These are phyloP conservation scores for Irpex lacteus DNA, from an alignment of 1,284 basidiomycete genomes.

Conservation along the genomic window DNA sequence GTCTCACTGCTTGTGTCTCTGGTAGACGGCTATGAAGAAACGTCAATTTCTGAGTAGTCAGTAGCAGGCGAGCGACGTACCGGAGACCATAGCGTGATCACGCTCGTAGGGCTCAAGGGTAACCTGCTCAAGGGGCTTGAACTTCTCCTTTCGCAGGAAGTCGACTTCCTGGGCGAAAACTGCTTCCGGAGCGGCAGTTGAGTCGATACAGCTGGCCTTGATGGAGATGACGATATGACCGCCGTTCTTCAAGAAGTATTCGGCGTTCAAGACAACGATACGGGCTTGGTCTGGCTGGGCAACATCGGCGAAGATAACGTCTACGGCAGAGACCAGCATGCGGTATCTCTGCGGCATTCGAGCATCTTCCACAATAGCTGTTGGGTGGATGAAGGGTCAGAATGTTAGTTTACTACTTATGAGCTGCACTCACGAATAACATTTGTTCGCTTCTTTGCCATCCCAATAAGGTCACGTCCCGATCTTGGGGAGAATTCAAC, in stretches of 20 bases:
- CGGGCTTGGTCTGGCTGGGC: slow-evolving; percentile 98
- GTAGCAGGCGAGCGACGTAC: slow-evolving; percentile 28
- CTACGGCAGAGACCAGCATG: slow-evolving; percentile 91
- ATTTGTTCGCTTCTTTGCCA: slow-evolving; percentile 99
- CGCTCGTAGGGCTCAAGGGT: slow-evolving; percentile 85
- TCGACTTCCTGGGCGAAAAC: slow-evolving; percentile 93
- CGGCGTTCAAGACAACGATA: slow-evolving; percentile 91
- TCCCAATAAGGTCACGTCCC: slow-evolving; percentile 96
- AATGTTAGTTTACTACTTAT: neutral
- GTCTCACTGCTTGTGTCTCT: slow-evolving; percentile 42
- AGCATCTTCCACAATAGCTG: slow-evolving; percentile 97
- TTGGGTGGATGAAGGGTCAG: slow-evolving; percentile 5
- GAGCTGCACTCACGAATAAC: slow-evolving; percentile 80
- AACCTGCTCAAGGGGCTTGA: slow-evolving; percentile 94
- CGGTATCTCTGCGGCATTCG: slow-evolving; percentile 94
- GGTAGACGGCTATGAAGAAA: slow-evolving; percentile 45
- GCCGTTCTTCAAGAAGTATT: slow-evolving; percentile 94
- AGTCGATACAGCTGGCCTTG: slow-evolving; percentile 99
- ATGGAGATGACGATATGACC: slow-evolving; percentile 96
- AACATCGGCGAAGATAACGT: slow-evolving; percentile 97
- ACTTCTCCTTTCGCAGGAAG: slow-evolving; percentile 74
- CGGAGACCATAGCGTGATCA: slow-evolving; percentile 84
- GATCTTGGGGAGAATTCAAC: slow-evolving; percentile 98
- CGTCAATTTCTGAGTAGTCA: neutral
- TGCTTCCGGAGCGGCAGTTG: slow-evolving; percentile 85